phyloP scores from a whole-genome alignment of 495 filamentous ascomycete genomes.

The Rhizodiscina lignyota region DNA sequence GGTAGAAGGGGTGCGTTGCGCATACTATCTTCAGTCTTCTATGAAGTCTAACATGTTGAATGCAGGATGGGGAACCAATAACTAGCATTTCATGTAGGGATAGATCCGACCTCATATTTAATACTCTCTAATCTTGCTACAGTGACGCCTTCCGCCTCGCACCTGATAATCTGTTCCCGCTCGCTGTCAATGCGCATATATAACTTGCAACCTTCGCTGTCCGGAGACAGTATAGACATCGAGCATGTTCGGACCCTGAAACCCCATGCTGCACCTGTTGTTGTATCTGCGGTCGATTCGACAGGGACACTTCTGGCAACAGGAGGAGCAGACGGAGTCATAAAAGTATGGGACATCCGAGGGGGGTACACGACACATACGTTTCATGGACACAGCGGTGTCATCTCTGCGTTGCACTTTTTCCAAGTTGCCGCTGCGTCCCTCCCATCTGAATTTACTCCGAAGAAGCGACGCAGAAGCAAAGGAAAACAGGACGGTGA shows the following conservation, averaged over 20 bases:
- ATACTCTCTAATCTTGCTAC: conserved; percentile 6
- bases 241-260: conserved; percentile 65
- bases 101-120: not conserved
- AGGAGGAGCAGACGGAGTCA: conserved; percentile 74
- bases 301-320: conserved; percentile 85
- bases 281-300: conserved; percentile 64
- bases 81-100: conserved; percentile 65
- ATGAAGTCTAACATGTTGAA: conserved; percentile 16
- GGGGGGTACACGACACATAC: conserved; percentile 90
- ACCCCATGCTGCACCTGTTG: conserved; percentile 77
- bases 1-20: conserved; percentile 66
- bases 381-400: conserved; percentile 76
- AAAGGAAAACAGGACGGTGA: conserved; percentile 24
- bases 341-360: conserved; percentile 93
- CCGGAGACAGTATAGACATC: conserved; percentile 35
- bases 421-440: conserved; percentile 46
- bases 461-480: conserved; percentile 25
- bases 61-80: conserved; percentile 78
- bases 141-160: conserved; percentile 78
- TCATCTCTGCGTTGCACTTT: conserved; percentile 82
- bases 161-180: conserved; percentile 79
- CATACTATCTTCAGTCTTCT: not conserved
- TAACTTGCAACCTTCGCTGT: conserved; percentile 42
- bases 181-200: conserved; percentile 91
- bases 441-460: conserved; percentile 23